Evolutionary conservation across 2,329 filamentous ascomycete genomes (phyloP).

Genomic region (Aspergillus pseudotamarii): DNA sequence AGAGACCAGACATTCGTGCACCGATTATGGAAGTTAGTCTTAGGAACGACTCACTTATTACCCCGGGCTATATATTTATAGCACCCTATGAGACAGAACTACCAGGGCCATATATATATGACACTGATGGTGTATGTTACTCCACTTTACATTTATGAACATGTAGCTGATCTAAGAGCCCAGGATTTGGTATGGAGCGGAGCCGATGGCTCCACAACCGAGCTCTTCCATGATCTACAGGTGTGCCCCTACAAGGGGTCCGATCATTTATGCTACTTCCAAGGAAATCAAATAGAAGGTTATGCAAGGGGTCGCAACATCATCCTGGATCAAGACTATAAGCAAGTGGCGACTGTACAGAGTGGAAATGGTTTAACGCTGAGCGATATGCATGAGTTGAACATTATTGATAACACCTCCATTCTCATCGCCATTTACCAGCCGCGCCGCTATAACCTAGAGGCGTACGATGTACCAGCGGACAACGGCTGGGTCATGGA

Average conservation of each 20-base stretch:
- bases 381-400: slow-evolving; percentile 58
- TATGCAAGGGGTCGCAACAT: slow-evolving; percentile 56
- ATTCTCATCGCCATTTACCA: slow-evolving; percentile 47
- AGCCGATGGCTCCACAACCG: slow-evolving; percentile 52
- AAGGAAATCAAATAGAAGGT: slow-evolving; percentile 55
- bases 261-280: slow-evolving; percentile 56
- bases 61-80: slow-evolving; percentile 55
- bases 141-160: neutral
- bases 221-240: slow-evolving; percentile 51
- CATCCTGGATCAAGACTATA: slow-evolving; percentile 55
- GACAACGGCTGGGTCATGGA: slow-evolving; percentile 56
- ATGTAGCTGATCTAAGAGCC: neutral
- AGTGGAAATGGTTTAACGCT: slow-evolving; percentile 43
- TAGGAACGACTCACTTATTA: slow-evolving; percentile 20
- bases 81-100: slow-evolving; percentile 53
- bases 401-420: slow-evolving; percentile 45
- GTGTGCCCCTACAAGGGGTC: slow-evolving; percentile 52
- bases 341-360: slow-evolving; percentile 51
- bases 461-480: slow-evolving; percentile 41
- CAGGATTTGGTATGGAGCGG: slow-evolving; percentile 55
- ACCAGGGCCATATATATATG: slow-evolving; percentile 55
- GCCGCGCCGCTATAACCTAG: slow-evolving; percentile 51
- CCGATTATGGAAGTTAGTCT: neutral
- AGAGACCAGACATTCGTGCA: neutral
- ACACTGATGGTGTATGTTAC: slow-evolving; percentile 48